Base-by-base conservation (phyloP, 1,284 basidiomycete genomes). In the Cystobasidiaceae sp. region DNA sequence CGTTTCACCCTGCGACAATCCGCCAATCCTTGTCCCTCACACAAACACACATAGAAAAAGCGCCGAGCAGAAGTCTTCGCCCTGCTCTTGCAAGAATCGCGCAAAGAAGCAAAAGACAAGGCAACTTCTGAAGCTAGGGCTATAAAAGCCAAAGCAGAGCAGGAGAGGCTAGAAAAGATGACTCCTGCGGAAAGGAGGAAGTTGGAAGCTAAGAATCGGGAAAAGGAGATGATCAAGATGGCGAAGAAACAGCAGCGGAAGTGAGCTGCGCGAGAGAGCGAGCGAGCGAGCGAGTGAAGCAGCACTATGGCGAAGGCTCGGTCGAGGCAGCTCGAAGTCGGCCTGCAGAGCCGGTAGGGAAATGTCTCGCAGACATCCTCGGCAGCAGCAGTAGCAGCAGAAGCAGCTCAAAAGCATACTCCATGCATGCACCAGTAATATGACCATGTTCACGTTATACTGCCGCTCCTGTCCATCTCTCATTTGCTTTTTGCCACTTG, bases 41-140 rank as follows among this genome's bases (percentile, higher is more conserved):
- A n/a, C n/a, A n/a, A n/a, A n/a, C n/a, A 32, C 13, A 33, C 27
- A 28, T 52, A 64, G 57, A 45, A 43, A 64, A 55, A 56, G 23
- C 50, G 61, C 23, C 50, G 61, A 45, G 52, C 43, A 46, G 61
- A 64, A 34, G 48, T 64, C 27, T 56, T 56, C 23, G 30, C 46
- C 5, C 51, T 64, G 19, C 30, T 64, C 15, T 19, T 56, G 28
- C 33, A 44, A 39, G 61, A 64, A 41, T 45, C 43, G 30, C 61
- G 61, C 32, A 55, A 64, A 43, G 61, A 64, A 48, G 61, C 61
- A 44, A 48, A 49, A 46, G 61, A 64, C n/a, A 64, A 64, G 52
- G 48, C 46, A 30, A 27, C 51, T 3, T 39, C 43, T 15, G 41
- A 27, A 37, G 51, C 51, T 13, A 32, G 51, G 25, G 51, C 61